These are phyloP conservation scores for Cinnamomum micranthum DNA, from an alignment of 164 flowering plant genomes.

Conservation along the genomic window DNA sequence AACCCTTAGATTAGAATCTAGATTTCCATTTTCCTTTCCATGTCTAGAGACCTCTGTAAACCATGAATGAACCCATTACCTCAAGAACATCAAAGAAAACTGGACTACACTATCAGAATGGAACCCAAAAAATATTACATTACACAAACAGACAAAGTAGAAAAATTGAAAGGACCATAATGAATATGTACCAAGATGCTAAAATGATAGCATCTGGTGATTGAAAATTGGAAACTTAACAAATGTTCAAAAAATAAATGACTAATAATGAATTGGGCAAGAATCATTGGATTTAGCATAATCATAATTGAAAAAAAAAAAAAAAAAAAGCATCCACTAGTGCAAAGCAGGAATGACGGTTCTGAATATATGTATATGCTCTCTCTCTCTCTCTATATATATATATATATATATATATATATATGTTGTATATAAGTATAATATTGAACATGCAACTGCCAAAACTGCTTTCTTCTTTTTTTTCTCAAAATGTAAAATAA, in stretches of 20 bases:
- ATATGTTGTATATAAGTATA: no score
- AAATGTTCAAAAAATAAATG: not conserved
- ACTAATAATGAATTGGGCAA: no score
- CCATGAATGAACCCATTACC: slow-evolving; percentile 3
- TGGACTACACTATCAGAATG: not conserved
- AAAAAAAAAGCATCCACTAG: no score
- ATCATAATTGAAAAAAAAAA: no score
- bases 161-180: not conserved
- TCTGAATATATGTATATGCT: no score
- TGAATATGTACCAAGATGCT: not conserved
- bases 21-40: slow-evolving; percentile 76
- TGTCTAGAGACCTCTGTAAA: slow-evolving; percentile 78
- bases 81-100: not conserved
- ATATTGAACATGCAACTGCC: no score
- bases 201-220: not conserved
- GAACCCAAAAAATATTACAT: not conserved
- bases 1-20: slow-evolving; percentile 57
- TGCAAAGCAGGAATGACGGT: no score
- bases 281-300: no score
- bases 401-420: no score
- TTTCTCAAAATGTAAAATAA: no score
- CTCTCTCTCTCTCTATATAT: no score
- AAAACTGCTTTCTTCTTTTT: no score
- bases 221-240: not conserved
- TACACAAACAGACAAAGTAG: not conserved